Base-by-base conservation (phyloP, 345 rosid species). In the Acer negundo region DNA sequence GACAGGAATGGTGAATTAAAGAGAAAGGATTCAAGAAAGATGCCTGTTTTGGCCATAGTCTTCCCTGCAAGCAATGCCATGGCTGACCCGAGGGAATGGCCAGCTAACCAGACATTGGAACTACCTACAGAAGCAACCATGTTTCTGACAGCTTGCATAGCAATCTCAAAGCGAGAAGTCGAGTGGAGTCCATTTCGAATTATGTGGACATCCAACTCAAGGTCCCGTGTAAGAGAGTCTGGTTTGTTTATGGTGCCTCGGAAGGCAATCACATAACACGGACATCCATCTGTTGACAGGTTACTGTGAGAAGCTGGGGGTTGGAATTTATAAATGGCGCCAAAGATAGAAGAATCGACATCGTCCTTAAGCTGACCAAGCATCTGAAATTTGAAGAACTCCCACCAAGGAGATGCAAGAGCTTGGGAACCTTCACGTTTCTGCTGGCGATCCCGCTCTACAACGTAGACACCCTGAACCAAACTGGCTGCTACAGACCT, bases 11-110 rank as follows among this genome's bases (percentile, higher is more conserved):
- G 98, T 6, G 99, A 87, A 78, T 97, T 97, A 44, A 97, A 97
- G 51, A 92, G 90, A 56, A 88, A 94, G n/a, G 95, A 80, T 80
- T 87, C 86, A 0, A 92, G 82, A 28, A 89, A 84, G 68, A 69
- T 59, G 7, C 95, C 91, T 0, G 90, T 79, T 84, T 89, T 85
- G 26, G 93, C 95, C 84, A 89, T 82, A 56, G 89, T 91, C 86
- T 90, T 94, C 69, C 97, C 97, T 0, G 92, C 90, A 38, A 93
- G 86, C 83, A 93, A 72, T 16, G 93, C 96, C 89, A 93, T 84
- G 78, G 97, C 92, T 53, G 97, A 87, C 67, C 99, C 97, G 19
- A 96, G 89, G 74, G 97, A 94, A 80, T 96, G 97, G 71, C 99
- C 99, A 8, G 95, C 93, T 77, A 96, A 73, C 98, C 97, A 96